Conservation (phyloP, 73 alveolate genomes). For the Loxodes magnus region DNA sequence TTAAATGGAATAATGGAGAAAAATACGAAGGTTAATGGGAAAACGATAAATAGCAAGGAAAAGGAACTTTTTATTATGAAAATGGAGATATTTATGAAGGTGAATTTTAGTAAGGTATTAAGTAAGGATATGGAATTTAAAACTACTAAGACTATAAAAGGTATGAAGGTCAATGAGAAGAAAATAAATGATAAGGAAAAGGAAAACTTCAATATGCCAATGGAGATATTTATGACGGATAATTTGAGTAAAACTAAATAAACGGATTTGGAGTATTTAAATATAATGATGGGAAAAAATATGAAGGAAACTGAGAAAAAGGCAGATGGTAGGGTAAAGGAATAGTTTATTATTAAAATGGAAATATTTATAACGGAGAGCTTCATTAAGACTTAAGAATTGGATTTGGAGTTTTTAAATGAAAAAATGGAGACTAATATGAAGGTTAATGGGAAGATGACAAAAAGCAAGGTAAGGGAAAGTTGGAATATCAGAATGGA, state of each 20-base stretch:
- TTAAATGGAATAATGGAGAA: not conserved
- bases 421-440: no score
- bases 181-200: not conserved
- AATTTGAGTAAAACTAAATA: not conserved
- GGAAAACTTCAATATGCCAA: not conserved
- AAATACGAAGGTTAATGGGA: constrained; percentile 4
- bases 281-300: no score
- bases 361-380: no score
- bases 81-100: not conserved
- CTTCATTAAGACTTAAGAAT: no score
- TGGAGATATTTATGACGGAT: not conserved
- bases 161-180: not conserved
- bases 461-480: no score
- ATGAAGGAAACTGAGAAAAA: no score
- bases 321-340: no score
- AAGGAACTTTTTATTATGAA: not conserved
- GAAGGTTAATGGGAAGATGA: no score
- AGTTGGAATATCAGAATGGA: no score
- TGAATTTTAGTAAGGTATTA: not conserved
- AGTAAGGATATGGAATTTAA: not conserved
- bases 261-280: no score
- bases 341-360: no score
- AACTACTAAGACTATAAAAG: not conserved
- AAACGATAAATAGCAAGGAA: not conserved
- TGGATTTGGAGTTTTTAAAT: no score